Percentiles rank a stretch among this genome's conserved stretches.
phyloP scores from a whole-genome alignment of 345 rosid genomes.

The Pistacia atlantica region DNA sequence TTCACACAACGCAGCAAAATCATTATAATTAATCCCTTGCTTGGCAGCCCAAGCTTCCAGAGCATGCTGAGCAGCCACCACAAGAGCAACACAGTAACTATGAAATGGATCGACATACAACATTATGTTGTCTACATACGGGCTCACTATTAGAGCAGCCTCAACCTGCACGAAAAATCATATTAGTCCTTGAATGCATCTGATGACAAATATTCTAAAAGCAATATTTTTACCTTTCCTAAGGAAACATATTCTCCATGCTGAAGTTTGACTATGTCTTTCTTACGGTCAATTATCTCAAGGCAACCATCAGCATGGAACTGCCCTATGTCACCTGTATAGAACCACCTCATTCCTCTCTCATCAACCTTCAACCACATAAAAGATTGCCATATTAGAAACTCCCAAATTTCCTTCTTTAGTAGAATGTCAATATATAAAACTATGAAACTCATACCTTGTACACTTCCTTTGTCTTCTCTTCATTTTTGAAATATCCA shows the following conservation, averaged over 20 bases:
- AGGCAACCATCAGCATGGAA: conserved; percentile 96
- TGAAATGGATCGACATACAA: conserved; percentile 94
- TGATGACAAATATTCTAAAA: neutral
- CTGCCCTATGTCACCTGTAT: conserved; percentile 92
- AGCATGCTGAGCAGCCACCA: conserved; percentile 68
- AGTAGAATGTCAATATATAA: neutral
- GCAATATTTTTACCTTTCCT: conserved; percentile 70
- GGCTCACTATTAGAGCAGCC: conserved; percentile 72
- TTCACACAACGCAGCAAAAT: conserved; percentile 63
- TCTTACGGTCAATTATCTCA: conserved; percentile 94
- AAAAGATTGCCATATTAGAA: neutral
- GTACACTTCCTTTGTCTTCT: conserved; percentile 82
- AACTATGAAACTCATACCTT: conserved; percentile 49
- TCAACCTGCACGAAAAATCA: conserved; percentile 63
- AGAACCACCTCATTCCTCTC: conserved; percentile 97
- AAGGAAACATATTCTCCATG: conserved; percentile 98
- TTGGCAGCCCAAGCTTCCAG: conserved; percentile 84
- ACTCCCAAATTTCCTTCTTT: neutral
- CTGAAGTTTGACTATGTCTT: conserved; percentile 97
- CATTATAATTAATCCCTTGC: conserved; percentile 50
- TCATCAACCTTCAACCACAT: conserved; percentile 70
- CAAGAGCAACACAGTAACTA: conserved; percentile 88
- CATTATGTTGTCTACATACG: conserved; percentile 84
- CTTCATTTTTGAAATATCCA: conserved; percentile 94
- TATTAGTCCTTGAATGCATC: conserved; percentile 21